Evolutionary conservation across 768 basidiomycete genomes (phyloP).

Genomic region (Boletus pseudopeckii): DNA sequence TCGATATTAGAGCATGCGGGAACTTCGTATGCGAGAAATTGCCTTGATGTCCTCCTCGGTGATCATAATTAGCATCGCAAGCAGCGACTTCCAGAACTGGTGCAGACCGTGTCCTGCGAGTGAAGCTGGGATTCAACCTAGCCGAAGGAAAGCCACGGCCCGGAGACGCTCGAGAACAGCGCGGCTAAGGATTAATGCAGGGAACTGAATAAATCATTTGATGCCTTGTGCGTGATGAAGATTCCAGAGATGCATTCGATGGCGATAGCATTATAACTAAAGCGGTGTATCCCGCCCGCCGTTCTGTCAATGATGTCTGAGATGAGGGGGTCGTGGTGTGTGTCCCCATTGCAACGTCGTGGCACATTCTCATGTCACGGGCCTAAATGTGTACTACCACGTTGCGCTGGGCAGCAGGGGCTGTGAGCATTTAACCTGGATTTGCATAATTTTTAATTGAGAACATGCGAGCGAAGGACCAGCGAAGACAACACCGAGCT

Average conservation of each 20-base stretch:
- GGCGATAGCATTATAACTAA: conserved; percentile 13
- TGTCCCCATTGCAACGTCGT: conserved; percentile 10
- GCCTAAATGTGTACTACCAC: conserved; percentile 10
- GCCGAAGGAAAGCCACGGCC: conserved; percentile 24
- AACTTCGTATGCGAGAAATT: conserved; percentile 18
- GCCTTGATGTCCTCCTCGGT: conserved; percentile 17
- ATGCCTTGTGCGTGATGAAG: conserved; percentile 16
- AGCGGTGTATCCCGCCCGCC: conserved; percentile 3
- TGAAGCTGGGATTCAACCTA: conserved; percentile 20
- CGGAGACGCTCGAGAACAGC: conserved; percentile 16
- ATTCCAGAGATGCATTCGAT: conserved; percentile 3
- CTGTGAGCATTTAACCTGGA: conserved; percentile 18
- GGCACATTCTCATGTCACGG: conserved; percentile 25
- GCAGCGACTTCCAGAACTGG: conserved; percentile 17
- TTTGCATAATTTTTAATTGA: conserved; percentile 8
- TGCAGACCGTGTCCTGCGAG: conserved; percentile 16
- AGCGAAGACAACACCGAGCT: conserved; percentile 14
- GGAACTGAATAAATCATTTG: conserved; percentile 9
- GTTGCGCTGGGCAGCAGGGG: conserved; percentile 12
- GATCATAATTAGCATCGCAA: conserved; percentile 22
- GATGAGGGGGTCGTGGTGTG: conserved; percentile 15
- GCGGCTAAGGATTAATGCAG: conserved; percentile 11
- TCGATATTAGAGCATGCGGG: conserved; percentile 18
- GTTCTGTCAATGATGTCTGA: conserved; percentile 3
- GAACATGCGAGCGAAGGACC: conserved; percentile 16